Percentiles rank a stretch among this genome's conserved stretches.
Conservation (phyloP, 768 basidiomycete species). For the Boletus reticuloceps region DNA sequence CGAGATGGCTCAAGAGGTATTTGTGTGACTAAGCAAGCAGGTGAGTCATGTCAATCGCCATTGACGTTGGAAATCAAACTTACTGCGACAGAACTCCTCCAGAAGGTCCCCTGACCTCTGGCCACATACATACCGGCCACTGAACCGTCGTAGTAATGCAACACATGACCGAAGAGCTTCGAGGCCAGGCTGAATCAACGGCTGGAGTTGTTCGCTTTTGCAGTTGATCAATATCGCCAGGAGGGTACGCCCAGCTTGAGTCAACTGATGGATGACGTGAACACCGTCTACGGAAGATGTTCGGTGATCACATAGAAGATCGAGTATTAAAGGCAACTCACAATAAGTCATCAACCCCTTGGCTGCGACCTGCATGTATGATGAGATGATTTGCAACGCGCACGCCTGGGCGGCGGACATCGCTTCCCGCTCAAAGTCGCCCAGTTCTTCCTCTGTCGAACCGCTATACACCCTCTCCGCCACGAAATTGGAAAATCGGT, state of each 20-base stretch:
- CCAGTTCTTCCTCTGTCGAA: slow-evolving; percentile 49
- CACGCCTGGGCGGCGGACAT: slow-evolving; percentile 74
- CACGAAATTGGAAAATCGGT: slow-evolving; percentile 76
- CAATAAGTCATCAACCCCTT: slow-evolving; percentile 94
- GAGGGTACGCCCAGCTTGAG: slow-evolving; percentile 88
- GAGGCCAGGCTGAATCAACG: slow-evolving; percentile 75
- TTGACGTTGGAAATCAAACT: slow-evolving; percentile 20
- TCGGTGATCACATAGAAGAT: slow-evolving; percentile 8
- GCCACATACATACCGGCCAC: slow-evolving; percentile 89
- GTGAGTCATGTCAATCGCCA: slow-evolving; percentile 7
- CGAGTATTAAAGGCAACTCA: slow-evolving; percentile 39
- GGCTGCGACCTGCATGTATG: slow-evolving; percentile 82
- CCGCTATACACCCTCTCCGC: slow-evolving; percentile 59
- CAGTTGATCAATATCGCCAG: slow-evolving; percentile 87
- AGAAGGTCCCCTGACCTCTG: slow-evolving; percentile 88
- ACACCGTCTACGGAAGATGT: slow-evolving; percentile 66
- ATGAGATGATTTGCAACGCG: slow-evolving; percentile 77
- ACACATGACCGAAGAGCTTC: slow-evolving; percentile 88
- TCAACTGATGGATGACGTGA: slow-evolving; percentile 93
- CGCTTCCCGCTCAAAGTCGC: slow-evolving; percentile 73
- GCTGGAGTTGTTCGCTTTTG: slow-evolving; percentile 73
- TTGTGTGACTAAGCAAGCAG: slow-evolving; percentile 58
- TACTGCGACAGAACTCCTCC: slow-evolving; percentile 91
- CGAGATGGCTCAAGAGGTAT: slow-evolving; percentile 77
- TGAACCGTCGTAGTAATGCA: slow-evolving; percentile 82